Base-by-base conservation (phyloP, 2,329 filamentous ascomycete genomes). In the Stagonosporopsis vannaccii region DNA sequence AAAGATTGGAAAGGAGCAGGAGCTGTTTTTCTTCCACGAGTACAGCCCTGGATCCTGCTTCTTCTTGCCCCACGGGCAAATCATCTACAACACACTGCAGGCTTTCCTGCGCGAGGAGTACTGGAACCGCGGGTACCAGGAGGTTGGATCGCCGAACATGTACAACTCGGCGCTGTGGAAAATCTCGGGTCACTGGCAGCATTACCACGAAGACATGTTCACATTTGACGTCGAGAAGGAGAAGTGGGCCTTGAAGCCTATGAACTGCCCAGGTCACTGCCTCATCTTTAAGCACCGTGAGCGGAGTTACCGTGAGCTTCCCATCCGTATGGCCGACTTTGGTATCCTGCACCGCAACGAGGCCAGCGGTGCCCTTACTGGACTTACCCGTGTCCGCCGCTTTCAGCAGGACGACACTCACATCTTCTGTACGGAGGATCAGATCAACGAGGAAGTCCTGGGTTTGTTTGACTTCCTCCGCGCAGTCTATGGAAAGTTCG, bases 321-420 rank as follows among this genome's bases (percentile, higher is more conserved):
- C 95, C 25, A 89, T 96, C 79, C 86, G 95, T 71, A 90, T 97
- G 79, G 94, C 95, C 47, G 95, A 99, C 75, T 98, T 98, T 77
- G 94, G 94, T 76, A 91, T 96, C 23, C 83, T 99, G 48, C 95
- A 99, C 80, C 86, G 95, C 54, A 98, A 99, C 74, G 95, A 99
- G 78, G 89, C 93, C 30, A 97, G 92, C 2, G 95, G 95, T 51
- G 94, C 95, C 4, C 82, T 99, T 39, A 91, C 88, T 41, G 95
- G 95, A 30, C 83, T 99, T 61, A 98, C 95, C 2, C 87, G 95
- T 76, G 94, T 98, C 11, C 88, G 95, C 44, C 87, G 93, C 65
- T 98, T 99, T 81, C 90, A 95, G 75, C 94, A 98, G 79, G 95
- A 99, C 69, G 95, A 99, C 75, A 91, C 90, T 2, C 95, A 99